Conservation (phyloP, 768 basidiomycete species). For the Rhodosporidiobolus odoratus region DNA sequence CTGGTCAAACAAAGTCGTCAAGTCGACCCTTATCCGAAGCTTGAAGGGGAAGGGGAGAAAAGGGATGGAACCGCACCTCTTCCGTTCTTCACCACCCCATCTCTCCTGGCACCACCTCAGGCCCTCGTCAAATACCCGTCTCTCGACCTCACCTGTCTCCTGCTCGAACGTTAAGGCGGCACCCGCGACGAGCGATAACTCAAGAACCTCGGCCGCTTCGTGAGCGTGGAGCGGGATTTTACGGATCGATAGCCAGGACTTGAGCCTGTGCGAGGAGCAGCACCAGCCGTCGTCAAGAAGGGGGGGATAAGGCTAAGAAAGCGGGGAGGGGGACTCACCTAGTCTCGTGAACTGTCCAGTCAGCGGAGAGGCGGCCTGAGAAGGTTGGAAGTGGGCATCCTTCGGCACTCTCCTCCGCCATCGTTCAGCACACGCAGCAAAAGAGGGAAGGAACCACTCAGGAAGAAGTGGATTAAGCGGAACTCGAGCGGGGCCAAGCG, state of each 20-base stretch:
- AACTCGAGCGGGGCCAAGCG: too few relatives aligned
- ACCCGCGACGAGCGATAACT: not conserved
- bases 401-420: not conserved
- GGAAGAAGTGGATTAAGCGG: not conserved
- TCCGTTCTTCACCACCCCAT: not conserved
- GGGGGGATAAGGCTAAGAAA: too few relatives aligned
- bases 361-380: not conserved
- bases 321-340: too few relatives aligned
- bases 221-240: constrained; percentile 1
- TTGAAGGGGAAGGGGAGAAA: not conserved
- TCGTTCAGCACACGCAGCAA: not conserved
- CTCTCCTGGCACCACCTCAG: not conserved
- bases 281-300: too few relatives aligned
- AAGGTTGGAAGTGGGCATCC: not conserved
- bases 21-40: not conserved
- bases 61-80: not conserved
- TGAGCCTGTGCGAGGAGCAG: constrained; percentile 7
- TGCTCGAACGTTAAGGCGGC: constrained; percentile 6
- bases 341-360: constrained; percentile 6
- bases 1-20: not conserved
- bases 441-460: not conserved
- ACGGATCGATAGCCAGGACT: not conserved
- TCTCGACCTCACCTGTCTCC: not conserved
- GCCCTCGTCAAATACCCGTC: not conserved
- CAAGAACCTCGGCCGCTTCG: not conserved